These are phyloP conservation scores for Monilinia vaccinii-corymbosi DNA, from an alignment of 2,329 filamentous ascomycete species.

Conservation along the genomic window DNA sequence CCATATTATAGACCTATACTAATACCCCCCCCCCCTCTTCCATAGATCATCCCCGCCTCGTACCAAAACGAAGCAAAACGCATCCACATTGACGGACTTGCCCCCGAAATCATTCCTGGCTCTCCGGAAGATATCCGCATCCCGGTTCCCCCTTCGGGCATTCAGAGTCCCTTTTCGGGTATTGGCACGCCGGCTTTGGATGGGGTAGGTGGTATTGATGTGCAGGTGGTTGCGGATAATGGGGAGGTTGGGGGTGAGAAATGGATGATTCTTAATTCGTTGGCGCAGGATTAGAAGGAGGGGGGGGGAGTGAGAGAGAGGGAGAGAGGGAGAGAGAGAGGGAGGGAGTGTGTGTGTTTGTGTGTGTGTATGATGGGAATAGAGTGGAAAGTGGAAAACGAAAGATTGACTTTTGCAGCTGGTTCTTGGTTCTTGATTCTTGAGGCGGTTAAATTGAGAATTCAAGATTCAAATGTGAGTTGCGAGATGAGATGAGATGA, in stretches of 20 bases:
- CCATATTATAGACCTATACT: too few species aligned
- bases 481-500: too few species aligned
- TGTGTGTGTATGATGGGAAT: too few species aligned
- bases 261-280: background rate
- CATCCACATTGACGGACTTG: constrained; percentile 69
- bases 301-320: too few species aligned
- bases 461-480: background rate
- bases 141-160: constrained; percentile 54
- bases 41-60: constrained; percentile 78
- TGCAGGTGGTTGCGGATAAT: background rate
- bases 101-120: constrained; percentile 56
- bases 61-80: constrained; percentile 95
- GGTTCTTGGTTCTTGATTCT: background rate
- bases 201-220: background rate
- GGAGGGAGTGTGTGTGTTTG: too few species aligned
- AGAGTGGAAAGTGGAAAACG: background rate
- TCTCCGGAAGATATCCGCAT: constrained; percentile 77
- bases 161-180: constrained; percentile 24
- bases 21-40: background rate
- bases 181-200: constrained; percentile 18
- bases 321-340: too few species aligned
- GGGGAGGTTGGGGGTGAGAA: background rate
- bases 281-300: background rate
- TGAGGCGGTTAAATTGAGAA: too few species aligned
- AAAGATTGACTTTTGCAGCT: background rate